These are phyloP conservation scores for Ophiostoma pallidulum DNA, from an alignment of 2,329 filamentous ascomycete genomes.

Conservation along the genomic window DNA sequence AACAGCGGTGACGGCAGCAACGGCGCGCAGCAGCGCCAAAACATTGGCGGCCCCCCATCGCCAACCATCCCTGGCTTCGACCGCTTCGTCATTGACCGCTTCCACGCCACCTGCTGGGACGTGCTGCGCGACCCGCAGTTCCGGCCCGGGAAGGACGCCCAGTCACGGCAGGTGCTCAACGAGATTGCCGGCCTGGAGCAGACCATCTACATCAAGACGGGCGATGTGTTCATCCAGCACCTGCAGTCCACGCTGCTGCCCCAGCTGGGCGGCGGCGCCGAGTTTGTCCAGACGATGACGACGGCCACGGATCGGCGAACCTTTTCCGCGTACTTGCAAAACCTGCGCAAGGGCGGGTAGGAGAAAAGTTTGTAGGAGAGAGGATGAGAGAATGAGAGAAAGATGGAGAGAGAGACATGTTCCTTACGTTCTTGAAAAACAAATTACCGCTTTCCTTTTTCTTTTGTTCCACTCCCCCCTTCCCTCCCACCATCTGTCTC, in stretches of 20 bases:
- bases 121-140: slow-evolving; percentile 72
- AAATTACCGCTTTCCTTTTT: background rate
- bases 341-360: slow-evolving; percentile 38
- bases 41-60: slow-evolving; percentile 29
- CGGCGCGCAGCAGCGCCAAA: background rate
- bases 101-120: slow-evolving; percentile 85
- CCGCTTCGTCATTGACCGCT: slow-evolving; percentile 77
- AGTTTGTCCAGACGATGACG: slow-evolving; percentile 50
- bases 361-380: no score
- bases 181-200: slow-evolving; percentile 85
- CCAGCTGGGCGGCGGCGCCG: slow-evolving; percentile 48
- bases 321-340: slow-evolving; percentile 55
- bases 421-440: no score
- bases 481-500: no score
- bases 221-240: slow-evolving; percentile 65
- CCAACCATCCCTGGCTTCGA: slow-evolving; percentile 79
- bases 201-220: slow-evolving; percentile 83
- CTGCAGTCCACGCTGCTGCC: slow-evolving; percentile 56
- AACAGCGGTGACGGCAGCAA: background rate
- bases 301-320: slow-evolving; percentile 50
- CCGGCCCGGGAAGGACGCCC: slow-evolving; percentile 70
- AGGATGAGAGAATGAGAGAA: no score
- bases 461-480: no score
- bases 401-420: no score
- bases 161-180: slow-evolving; percentile 75